Conservation (phyloP, 805 yeast species). For the Wickerhamomyces xylosicus region DNA sequence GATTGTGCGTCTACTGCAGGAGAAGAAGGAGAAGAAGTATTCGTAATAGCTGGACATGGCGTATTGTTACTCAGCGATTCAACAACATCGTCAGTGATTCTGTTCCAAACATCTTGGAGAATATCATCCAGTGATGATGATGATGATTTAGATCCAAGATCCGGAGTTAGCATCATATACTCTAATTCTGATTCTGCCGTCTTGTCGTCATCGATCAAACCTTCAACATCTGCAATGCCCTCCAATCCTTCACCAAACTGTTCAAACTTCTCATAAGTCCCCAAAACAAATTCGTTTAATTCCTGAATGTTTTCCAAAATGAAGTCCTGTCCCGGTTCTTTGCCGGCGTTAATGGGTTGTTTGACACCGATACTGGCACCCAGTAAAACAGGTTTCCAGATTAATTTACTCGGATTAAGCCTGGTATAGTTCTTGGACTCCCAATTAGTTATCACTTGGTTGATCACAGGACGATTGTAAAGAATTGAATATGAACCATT, state of each 20-base stretch:
- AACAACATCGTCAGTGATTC: constrained; percentile 14
- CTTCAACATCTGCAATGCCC: constrained; percentile 19
- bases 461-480: constrained; percentile 35
- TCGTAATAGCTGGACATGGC: too few species aligned
- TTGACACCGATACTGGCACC: constrained; percentile 85
- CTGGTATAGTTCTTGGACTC: constrained; percentile 39
- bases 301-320: neutral
- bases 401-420: constrained; percentile 40
- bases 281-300: neutral
- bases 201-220: constrained; percentile 52
- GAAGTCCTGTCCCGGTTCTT: neutral
- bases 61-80: too few species aligned
- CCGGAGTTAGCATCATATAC: constrained; percentile 38
- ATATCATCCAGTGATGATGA: too few species aligned
- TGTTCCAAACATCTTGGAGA: constrained; percentile 14
- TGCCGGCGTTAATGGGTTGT: constrained; percentile 11
- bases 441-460: constrained; percentile 37
- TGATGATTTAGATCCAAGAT: too few species aligned
- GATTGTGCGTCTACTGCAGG: too few species aligned
- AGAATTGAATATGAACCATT: constrained; percentile 41
- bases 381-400: constrained; percentile 78
- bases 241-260: constrained; percentile 3
- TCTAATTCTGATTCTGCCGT: constrained; percentile 13
- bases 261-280: neutral
- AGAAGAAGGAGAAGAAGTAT: too few species aligned